Conservation (phyloP, 1,284 basidiomycete species). For the Jaminaea rosea region DNA sequence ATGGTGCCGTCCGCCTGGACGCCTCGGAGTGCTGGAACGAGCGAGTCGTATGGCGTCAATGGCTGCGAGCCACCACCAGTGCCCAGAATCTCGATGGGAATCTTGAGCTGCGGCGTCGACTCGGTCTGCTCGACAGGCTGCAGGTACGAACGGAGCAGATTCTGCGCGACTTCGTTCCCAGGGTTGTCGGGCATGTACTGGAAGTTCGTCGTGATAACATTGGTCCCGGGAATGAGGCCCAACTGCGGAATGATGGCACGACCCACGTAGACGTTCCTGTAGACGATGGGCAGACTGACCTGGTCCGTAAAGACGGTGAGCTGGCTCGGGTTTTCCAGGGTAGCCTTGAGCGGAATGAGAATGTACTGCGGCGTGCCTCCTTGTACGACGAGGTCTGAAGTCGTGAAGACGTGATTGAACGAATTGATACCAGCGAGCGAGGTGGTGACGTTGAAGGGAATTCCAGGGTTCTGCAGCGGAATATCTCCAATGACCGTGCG, state of each 20-base stretch:
- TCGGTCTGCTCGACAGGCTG: conserved; percentile 36
- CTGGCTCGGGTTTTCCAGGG: conserved; percentile 44
- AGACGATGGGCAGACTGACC: conserved; percentile 58
- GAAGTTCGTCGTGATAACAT: conserved; percentile 57
- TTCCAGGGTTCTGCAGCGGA: conserved; percentile 49
- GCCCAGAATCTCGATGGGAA: conserved; percentile 12
- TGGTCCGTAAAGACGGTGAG: conserved; percentile 59
- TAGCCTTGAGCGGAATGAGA: conserved; percentile 16
- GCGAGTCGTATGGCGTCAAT: conserved; percentile 59
- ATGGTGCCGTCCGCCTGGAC: conserved; percentile 55
- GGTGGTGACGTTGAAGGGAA: conserved; percentile 59
- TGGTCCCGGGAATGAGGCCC: conserved; percentile 57
- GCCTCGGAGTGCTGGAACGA: conserved; percentile 57
- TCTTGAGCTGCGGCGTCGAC: conserved; percentile 1
- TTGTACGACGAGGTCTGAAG: conserved; percentile 50
- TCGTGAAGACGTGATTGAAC: conserved; percentile 46
- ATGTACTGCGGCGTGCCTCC: conserved; percentile 18
- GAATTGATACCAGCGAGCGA: conserved; percentile 52
- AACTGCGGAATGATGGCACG: conserved; percentile 48
- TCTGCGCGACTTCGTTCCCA: conserved; percentile 60
- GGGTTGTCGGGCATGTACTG: conserved; percentile 60
- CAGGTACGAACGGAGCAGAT: conserved; percentile 38
- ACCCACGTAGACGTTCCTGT: conserved; percentile 51
- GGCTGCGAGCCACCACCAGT: conserved; percentile 37
- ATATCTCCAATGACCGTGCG: conserved; percentile 62